Evolutionary conservation across 805 yeast species (phyloP).

Genomic region (Kazachstania taianensis): DNA sequence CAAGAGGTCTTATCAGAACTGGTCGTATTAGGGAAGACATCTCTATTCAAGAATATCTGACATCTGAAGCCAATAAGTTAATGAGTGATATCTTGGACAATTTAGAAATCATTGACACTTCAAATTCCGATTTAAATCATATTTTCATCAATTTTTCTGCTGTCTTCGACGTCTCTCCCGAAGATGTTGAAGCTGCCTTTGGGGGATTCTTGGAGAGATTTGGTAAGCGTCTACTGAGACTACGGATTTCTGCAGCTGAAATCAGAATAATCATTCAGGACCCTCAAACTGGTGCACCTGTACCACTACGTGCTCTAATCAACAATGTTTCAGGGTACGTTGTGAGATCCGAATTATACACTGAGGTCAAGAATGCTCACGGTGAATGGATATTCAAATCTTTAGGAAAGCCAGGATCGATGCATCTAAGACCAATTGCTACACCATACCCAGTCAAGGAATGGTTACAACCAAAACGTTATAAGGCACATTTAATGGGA

Average conservation of each 20-base stretch:
- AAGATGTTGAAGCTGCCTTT: conserved; percentile 94
- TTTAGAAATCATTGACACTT: conserved; percentile 84
- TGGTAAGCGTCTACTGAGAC: conserved; percentile 93
- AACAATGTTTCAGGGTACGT: conserved; percentile 96
- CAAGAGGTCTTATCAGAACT: conserved; percentile 94
- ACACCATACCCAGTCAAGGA: conserved; percentile 98
- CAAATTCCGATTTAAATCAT: conserved; percentile 92
- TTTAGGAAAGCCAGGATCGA: conserved; percentile 86
- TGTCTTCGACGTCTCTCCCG: conserved; percentile 86
- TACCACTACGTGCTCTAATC: conserved; percentile 94
- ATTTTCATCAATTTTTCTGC: conserved; percentile 96
- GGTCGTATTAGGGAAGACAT: conserved; percentile 91
- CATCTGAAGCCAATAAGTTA: conserved; percentile 91
- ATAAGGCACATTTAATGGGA: conserved; percentile 96
- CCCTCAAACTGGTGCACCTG: conserved; percentile 74
- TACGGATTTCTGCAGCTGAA: conserved; percentile 95
- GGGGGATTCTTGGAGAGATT: conserved; percentile 97
- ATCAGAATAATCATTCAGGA: conserved; percentile 92
- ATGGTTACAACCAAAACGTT: conserved; percentile 96
- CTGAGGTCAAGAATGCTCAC: conserved; percentile 82
- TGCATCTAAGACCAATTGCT: conserved; percentile 93
- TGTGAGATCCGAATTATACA: conserved; percentile 87
- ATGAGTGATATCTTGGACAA: conserved; percentile 95
- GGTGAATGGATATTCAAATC: conserved; percentile 98
- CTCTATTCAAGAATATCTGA: conserved; percentile 84